These are phyloP conservation scores for Heliamphora pulchella DNA, from an alignment of 179 eudicot species.

Conservation along the genomic window DNA sequence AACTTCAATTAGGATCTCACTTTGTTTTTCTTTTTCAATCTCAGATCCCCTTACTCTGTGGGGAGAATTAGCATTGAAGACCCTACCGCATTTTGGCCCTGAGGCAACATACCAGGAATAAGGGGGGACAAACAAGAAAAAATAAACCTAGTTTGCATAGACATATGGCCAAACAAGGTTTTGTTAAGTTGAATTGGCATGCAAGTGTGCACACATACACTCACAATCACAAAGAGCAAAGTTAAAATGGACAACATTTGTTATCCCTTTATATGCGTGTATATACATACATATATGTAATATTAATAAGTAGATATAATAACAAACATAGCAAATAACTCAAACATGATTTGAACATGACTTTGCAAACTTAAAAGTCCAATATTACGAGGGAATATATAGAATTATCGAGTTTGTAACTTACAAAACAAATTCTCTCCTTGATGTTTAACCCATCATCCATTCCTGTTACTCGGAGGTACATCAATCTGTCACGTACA, in stretches of 20 bases:
- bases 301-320: not conserved
- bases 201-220: not conserved
- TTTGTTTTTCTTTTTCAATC: not conserved
- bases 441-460: slow-evolving; percentile 80
- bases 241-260: not conserved
- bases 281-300: not conserved
- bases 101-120: not conserved
- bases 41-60: not conserved
- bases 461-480: slow-evolving; percentile 87
- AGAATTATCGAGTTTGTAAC: slow-evolving; percentile 19
- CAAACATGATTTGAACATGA: slow-evolving; percentile 6
- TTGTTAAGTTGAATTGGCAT: not conserved
- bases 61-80: no score
- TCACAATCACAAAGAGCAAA: not conserved
- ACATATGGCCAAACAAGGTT: not conserved
- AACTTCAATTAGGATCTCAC: not conserved
- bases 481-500: slow-evolving; percentile 57
- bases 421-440: slow-evolving; percentile 75
- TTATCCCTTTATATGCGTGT: not conserved
- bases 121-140: not conserved
- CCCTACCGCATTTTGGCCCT: no score
- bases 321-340: not conserved
- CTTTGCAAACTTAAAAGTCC: not conserved
- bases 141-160: not conserved
- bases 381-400: slow-evolving; percentile 3